Conservation (phyloP, 805 yeast genomes). For the Kodamaea jinghongensis region DNA sequence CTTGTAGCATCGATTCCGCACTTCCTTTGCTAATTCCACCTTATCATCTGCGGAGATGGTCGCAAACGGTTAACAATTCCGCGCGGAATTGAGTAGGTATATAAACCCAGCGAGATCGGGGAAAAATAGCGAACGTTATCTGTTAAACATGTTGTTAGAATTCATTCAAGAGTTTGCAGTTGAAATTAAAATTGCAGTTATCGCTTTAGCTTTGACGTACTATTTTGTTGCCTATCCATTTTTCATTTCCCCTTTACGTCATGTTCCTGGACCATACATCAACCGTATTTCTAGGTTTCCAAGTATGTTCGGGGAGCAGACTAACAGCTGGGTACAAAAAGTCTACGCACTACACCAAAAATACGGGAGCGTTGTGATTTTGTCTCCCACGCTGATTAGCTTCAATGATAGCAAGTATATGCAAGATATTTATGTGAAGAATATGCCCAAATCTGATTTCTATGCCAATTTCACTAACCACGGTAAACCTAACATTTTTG, state of each 20-base stretch:
- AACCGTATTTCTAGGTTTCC: conserved; percentile 44
- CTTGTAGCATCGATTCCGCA: not conserved
- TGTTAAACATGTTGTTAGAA: conserved; percentile 1
- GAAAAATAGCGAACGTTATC: too few species aligned
- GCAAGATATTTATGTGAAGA: conserved; percentile 53
- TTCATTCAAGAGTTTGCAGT: not conserved
- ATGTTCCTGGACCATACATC: conserved; percentile 58
- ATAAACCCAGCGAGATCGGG: not conserved
- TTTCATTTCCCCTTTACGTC: conserved; percentile 45
- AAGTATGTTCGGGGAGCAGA: conserved; percentile 42
- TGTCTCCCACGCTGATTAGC: conserved; percentile 62
- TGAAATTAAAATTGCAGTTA: not conserved
- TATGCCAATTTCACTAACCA: conserved; percentile 61
- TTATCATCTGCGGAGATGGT: not conserved
- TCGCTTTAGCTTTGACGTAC: conserved; percentile 18
- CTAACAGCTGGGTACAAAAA: conserved; percentile 34
- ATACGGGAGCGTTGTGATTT: conserved; percentile 62
- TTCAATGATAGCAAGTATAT: conserved; percentile 50
- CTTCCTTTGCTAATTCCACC: not conserved
- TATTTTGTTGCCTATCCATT: conserved; percentile 45
- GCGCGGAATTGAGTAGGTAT: not conserved
- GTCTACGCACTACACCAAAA: conserved; percentile 50
- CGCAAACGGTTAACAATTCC: not conserved
- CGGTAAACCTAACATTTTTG: conserved; percentile 58
- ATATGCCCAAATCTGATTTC: conserved; percentile 56